Percentiles rank a stretch among this genome's conserved stretches.
phyloP scores from a whole-genome alignment of 176 grass and related monocot genomes.

The Hordeum marinum region DNA sequence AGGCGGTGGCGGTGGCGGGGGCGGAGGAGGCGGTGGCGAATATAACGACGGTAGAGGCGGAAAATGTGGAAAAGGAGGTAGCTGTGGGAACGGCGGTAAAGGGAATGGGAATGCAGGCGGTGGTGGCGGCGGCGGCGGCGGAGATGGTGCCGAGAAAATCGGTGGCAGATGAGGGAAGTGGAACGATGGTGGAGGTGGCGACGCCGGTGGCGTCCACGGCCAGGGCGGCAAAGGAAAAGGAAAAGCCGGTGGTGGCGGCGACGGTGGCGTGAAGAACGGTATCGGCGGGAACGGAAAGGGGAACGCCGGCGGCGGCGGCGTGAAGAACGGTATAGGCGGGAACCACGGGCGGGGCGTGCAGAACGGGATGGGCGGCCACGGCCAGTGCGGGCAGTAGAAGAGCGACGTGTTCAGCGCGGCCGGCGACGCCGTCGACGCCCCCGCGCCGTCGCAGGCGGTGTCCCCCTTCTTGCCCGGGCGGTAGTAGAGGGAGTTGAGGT shows the following conservation, averaged over 20 bases:
- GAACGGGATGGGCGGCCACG: constrained; percentile 74
- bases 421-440: neutral
- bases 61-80: constrained; percentile 37
- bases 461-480: constrained; percentile 38
- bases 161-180: constrained; percentile 46
- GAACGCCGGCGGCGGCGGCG: constrained; percentile 40
- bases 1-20: constrained; percentile 25
- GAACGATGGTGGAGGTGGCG: constrained; percentile 14
- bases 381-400: constrained; percentile 86
- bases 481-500: constrained; percentile 86
- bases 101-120: constrained; percentile 19
- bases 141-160: constrained; percentile 24
- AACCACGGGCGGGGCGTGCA: constrained; percentile 58
- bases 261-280: constrained; percentile 38
- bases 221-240: constrained; percentile 42
- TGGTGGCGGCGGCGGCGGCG: constrained; percentile 31
- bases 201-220: constrained; percentile 21
- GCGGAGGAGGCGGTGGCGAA: constrained; percentile 32
- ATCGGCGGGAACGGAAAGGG: constrained; percentile 49
- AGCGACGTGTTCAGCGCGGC: constrained; percentile 43
- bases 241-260: constrained; percentile 42
- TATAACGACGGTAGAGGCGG: constrained; percentile 24
- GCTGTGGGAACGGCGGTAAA: constrained; percentile 43
- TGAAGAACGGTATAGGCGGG: constrained; percentile 68
- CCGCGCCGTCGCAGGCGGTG: neutral